Base-by-base conservation (phyloP, 306 rosid species). In the Biancaea sappan region DNA sequence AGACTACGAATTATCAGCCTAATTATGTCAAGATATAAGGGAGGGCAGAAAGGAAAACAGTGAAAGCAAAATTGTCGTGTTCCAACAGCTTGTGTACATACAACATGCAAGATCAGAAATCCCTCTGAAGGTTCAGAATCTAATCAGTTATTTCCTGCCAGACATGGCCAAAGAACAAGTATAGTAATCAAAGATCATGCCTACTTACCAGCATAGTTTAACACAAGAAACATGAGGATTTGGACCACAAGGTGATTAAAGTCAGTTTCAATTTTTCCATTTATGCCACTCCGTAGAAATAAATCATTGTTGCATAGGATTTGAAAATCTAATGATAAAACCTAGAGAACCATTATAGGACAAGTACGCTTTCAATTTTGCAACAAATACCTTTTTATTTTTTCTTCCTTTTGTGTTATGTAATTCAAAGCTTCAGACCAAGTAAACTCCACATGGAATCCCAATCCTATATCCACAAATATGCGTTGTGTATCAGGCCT, bases 371-470 rank as follows among this genome's bases (percentile, higher is more conserved):
- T 31, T 47, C 57, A 21, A 14, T 29, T 13, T 29, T 14, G 22
- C 43, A 62, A 80, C 50, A 61, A 21, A 58, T 82, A 94, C 98
- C 90, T 87, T 50, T 81, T 74, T 65, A 94, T 52, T 82, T 70
- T 92, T 77, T 88, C 96, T 78, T 94, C 96, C 87, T 95, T 84
- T 51, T 80, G 86, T 12, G 84, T 77, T 59, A 92, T 83, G 77
- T 28, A 94, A 61, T 82, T 90, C 61, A 94, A 72, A 80, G 97
- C 99, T 83, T 90, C 97, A 15, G 96, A 73, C 96, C 95, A 94
- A 74, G 97, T 86, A 83, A 94, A 90, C 87, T 94, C 97, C 57
- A 90, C 97, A 19, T 94, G 99, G 82, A 94, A 92, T 83, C 96
- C 99, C 44, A 90, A 84, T 59, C 99, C 99, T 78, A 92, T 19